These are phyloP conservation scores for Buddleja alternifolia DNA, from an alignment of 257 asterid genomes.

Conservation along the genomic window DNA sequence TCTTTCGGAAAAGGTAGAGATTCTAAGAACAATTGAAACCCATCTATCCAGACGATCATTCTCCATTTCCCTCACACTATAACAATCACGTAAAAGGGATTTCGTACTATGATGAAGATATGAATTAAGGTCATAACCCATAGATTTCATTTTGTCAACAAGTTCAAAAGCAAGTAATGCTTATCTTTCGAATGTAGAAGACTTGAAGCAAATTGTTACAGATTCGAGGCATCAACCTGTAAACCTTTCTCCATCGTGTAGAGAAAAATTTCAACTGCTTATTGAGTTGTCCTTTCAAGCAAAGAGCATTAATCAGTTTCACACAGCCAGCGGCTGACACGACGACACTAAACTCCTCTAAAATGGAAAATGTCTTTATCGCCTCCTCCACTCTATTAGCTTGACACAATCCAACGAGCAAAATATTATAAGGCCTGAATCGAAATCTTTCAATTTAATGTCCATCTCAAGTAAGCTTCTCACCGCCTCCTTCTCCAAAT, in stretches of 20 bases:
- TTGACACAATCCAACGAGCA: slow-evolving; percentile 77
- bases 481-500: slow-evolving; percentile 55
- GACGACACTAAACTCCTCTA: slow-evolving; percentile 53
- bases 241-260: slow-evolving; percentile 61
- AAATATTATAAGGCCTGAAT: slow-evolving; percentile 66
- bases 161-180: slow-evolving; percentile 53
- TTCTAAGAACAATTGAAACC: too few species aligned
- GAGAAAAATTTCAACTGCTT: slow-evolving; percentile 61
- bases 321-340: slow-evolving; percentile 79
- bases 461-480: slow-evolving; percentile 66
- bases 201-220: slow-evolving; percentile 54
- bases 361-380: slow-evolving; percentile 50
- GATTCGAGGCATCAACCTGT: slow-evolving; percentile 51
- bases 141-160: slow-evolving; percentile 64
- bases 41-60: slow-evolving; percentile 35
- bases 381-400: slow-evolving; percentile 54
- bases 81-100: slow-evolving; percentile 41
- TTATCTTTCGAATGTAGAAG: slow-evolving; percentile 57
- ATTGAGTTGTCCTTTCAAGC: slow-evolving; percentile 46
- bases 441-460: slow-evolving; percentile 48
- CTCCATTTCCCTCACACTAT: slow-evolving; percentile 31
- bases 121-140: slow-evolving; percentile 61
- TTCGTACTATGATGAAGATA: slow-evolving; percentile 48
- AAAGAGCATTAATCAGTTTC: slow-evolving; percentile 56
- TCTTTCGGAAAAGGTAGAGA: background rate